Percentiles rank a stretch among this genome's conserved stretches.
These are phyloP conservation scores for Jamesozyma jinghongensis DNA, from an alignment of 805 yeast species.

Conservation along the genomic window DNA sequence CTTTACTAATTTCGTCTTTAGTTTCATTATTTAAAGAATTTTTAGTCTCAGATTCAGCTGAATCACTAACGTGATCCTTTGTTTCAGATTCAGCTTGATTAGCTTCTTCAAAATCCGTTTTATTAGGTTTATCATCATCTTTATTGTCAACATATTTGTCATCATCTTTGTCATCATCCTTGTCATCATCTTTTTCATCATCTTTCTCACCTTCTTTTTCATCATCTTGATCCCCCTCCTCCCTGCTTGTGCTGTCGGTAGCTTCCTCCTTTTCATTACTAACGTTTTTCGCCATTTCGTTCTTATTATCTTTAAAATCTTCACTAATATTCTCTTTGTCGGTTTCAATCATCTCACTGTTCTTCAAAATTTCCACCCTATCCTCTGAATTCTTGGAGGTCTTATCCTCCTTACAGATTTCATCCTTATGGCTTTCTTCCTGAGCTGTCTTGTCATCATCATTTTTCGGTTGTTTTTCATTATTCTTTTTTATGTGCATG, in stretches of 20 bases:
- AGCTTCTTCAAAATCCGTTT: not conserved
- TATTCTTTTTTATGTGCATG: conserved; percentile 29
- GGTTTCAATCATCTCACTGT: not conserved
- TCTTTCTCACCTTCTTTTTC: conserved; percentile 10
- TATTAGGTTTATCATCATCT: not conserved
- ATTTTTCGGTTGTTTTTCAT: conserved; percentile 12
- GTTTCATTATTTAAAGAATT: too few relatives aligned
- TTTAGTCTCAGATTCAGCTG: too few relatives aligned
- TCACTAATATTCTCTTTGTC: not conserved
- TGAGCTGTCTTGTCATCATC: conserved; percentile 4
- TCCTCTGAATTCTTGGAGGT: not conserved
- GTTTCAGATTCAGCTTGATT: not conserved
- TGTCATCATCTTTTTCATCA: conserved; percentile 12
- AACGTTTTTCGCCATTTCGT: conserved; percentile 1
- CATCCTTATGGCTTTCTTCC: conserved; percentile 8
- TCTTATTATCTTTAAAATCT: conserved; percentile 2
- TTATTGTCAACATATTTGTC: not conserved
- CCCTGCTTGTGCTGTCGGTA: not conserved
- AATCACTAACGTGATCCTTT: conserved; percentile 5
- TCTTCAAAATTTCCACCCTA: not conserved
- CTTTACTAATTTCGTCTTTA: too few relatives aligned
- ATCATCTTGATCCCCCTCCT: conserved; percentile 19
- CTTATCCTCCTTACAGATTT: conserved; percentile 7
- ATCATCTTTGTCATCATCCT: not conserved
- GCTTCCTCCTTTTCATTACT: conserved; percentile 11